Conservation (phyloP, 176 grass and related monocot species). For the Rhipidocladum racemiflorum region DNA sequence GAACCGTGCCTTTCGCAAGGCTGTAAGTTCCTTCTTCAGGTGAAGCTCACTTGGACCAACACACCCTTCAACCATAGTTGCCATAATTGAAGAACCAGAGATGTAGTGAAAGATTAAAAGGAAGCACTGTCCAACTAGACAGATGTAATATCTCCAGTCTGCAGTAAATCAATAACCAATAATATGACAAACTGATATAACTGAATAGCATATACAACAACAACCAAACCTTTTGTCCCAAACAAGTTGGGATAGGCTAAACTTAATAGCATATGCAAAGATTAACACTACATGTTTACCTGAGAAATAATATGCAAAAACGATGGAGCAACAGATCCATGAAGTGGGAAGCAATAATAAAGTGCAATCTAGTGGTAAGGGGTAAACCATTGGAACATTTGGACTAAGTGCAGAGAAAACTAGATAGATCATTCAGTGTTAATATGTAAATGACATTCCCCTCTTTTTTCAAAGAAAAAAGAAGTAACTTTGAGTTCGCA, state of each 20-base stretch:
- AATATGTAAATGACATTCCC: not conserved
- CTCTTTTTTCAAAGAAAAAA: not conserved
- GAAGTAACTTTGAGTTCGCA: not conserved
- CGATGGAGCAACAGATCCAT: slow-evolving; percentile 4
- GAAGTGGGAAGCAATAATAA: slow-evolving; percentile 5
- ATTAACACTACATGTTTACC: not conserved
- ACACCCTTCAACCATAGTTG: slow-evolving; percentile 52
- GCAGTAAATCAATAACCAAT: slow-evolving; percentile 22
- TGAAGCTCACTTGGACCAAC: slow-evolving; percentile 85
- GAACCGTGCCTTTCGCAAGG: slow-evolving; percentile 66
- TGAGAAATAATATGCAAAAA: slow-evolving; percentile 4
- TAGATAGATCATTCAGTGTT: not conserved
- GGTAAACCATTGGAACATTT: not conserved
- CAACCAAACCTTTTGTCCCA: too few relatives aligned
- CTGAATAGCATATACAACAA: not conserved
- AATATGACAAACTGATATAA: slow-evolving; percentile 20
- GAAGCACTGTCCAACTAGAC: slow-evolving; percentile 8
- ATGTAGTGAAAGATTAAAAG: slow-evolving; percentile 21
- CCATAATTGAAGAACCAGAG: slow-evolving; percentile 27
- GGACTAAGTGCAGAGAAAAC: not conserved
- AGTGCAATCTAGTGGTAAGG: not conserved
- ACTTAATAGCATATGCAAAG: slow-evolving; percentile 9
- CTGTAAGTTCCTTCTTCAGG: slow-evolving; percentile 90
- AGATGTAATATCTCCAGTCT: slow-evolving; percentile 19
- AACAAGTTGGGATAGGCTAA: not conserved